phyloP scores from a whole-genome alignment of 352 stramenopile genomes.

The Phytophthora colocasiae region DNA sequence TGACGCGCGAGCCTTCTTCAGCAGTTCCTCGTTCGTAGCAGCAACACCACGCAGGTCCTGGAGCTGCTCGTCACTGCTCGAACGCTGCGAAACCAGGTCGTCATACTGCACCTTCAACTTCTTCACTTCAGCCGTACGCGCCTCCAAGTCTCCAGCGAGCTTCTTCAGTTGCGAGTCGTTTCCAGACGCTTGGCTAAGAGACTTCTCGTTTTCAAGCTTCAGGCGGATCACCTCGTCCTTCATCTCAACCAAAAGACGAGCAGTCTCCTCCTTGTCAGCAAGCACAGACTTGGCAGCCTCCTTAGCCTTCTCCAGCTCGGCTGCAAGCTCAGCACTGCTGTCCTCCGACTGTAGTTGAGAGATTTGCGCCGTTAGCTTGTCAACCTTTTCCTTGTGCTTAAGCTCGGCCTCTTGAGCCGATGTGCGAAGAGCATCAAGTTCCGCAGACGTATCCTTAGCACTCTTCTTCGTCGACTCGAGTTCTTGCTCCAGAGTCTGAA shows the following conservation, averaged over 20 bases:
- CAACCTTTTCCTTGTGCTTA: constrained; percentile 40
- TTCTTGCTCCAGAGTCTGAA: constrained; percentile 43
- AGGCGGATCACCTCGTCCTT: constrained; percentile 63
- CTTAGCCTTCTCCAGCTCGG: constrained; percentile 45
- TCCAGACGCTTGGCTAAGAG: constrained; percentile 32
- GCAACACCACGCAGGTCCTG: constrained; percentile 47
- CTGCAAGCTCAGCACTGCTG: constrained; percentile 33
- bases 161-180: constrained; percentile 46
- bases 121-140: constrained; percentile 39
- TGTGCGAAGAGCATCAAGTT: constrained; percentile 24
- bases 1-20: constrained; percentile 76
- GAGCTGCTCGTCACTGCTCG: constrained; percentile 44
- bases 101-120: constrained; percentile 50
- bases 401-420: constrained; percentile 34
- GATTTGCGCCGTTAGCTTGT: constrained; percentile 38
- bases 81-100: constrained; percentile 33
- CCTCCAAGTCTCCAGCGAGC: constrained; percentile 43
- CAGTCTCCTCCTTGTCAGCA: constrained; percentile 52
- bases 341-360: constrained; percentile 38
- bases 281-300: constrained; percentile 23
- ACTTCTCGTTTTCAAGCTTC: constrained; percentile 52
- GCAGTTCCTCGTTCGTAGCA: constrained; percentile 64
- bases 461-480: constrained; percentile 35
- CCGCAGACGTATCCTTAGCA: constrained; percentile 6
- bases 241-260: constrained; percentile 42